phyloP scores from a whole-genome alignment of 768 basidiomycete genomes.

The Boletus vinaceobasis region DNA sequence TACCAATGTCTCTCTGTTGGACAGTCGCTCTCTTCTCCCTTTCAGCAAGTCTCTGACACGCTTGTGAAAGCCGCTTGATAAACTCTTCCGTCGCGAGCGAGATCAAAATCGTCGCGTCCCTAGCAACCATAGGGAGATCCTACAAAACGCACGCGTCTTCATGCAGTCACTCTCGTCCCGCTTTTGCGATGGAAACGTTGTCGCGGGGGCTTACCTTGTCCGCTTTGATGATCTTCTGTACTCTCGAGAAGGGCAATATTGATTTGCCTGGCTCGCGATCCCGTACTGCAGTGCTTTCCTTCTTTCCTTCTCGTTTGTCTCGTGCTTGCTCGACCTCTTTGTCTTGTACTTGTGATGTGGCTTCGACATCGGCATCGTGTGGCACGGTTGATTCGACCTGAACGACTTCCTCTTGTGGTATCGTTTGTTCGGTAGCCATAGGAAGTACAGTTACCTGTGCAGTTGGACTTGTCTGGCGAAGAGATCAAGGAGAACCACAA shows the following conservation, averaged over 20 bases:
- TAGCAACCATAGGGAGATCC: slow-evolving; percentile 75
- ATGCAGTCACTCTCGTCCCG: neutral
- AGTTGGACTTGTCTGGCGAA: neutral
- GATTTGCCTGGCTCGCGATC: slow-evolving; percentile 62
- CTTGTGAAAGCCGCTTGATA: slow-evolving; percentile 68
- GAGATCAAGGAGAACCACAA: neutral
- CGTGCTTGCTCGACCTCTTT: slow-evolving; percentile 7
- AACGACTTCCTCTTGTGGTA: slow-evolving; percentile 3
- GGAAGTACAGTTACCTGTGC: neutral
- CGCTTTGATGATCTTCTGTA: slow-evolving; percentile 83
- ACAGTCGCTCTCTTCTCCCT: slow-evolving; percentile 72
- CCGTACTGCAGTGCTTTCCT: slow-evolving; percentile 11
- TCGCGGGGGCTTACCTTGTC: slow-evolving; percentile 56
- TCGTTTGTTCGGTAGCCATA: slow-evolving; percentile 16
- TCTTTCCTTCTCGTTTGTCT: slow-evolving; percentile 19
- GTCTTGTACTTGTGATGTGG: neutral
- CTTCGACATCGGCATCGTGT: slow-evolving; percentile 12
- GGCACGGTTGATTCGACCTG: slow-evolving; percentile 2
- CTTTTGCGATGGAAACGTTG: neutral
- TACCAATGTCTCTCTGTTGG: slow-evolving; percentile 78
- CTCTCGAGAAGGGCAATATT: slow-evolving; percentile 67
- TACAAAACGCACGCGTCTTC: slow-evolving; percentile 23
- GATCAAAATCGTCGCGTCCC: slow-evolving; percentile 76
- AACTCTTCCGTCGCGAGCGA: slow-evolving; percentile 88
- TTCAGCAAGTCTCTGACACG: slow-evolving; percentile 66